phyloP scores from a whole-genome alignment of 2,329 filamentous ascomycete species.

The Seiridium cupressi region DNA sequence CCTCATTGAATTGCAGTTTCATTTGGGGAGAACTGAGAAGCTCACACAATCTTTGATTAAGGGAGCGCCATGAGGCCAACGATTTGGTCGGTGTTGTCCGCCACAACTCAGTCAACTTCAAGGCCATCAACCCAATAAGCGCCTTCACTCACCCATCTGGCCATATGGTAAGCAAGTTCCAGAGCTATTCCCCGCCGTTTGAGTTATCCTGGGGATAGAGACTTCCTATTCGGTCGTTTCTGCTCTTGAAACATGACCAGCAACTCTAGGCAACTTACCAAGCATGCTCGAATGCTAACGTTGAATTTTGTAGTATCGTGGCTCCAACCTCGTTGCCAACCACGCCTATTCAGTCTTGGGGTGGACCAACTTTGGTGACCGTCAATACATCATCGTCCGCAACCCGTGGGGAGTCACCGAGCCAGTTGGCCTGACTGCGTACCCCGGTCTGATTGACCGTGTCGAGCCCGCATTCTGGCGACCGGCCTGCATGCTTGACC shows the following conservation, averaged over 20 bases:
- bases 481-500: conserved; percentile 34
- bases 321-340: conserved; percentile 42
- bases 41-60: too few species aligned
- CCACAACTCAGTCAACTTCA: conserved; percentile 36
- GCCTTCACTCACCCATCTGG: conserved; percentile 39
- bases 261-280: too few species aligned
- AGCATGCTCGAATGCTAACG: too few species aligned
- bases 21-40: too few species aligned
- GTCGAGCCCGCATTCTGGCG: conserved; percentile 35
- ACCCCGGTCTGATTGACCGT: conserved; percentile 35
- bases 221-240: too few species aligned
- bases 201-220: too few species aligned
- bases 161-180: conserved; percentile 11
- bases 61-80: conserved; percentile 25
- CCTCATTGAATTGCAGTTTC: too few species aligned
- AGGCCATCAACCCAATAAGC: conserved; percentile 41
- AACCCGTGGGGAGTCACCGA: conserved; percentile 44
- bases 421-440: conserved; percentile 36
- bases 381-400: conserved; percentile 40
- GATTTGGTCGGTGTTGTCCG: conserved; percentile 38
- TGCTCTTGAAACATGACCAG: too few species aligned
- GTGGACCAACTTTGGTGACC: conserved; percentile 30
- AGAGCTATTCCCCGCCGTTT: too few species aligned
- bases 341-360: conserved; percentile 43
- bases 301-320: conserved; percentile 23